Conservation (phyloP, 352 stramenopile species). For the Pythium apleroticum region DNA sequence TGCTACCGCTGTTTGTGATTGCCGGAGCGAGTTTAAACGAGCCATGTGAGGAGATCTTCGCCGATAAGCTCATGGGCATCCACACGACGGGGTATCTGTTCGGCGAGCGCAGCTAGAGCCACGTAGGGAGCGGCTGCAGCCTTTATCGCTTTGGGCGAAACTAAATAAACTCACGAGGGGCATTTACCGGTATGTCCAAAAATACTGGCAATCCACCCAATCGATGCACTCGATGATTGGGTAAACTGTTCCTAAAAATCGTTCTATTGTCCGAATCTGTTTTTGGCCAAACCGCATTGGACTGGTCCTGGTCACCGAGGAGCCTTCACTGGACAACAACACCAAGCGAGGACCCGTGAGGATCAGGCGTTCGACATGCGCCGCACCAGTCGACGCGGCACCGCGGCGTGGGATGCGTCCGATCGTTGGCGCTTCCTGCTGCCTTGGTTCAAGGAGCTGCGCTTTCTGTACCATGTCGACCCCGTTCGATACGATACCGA, state of each 20-base stretch:
- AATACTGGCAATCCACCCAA: too few species aligned
- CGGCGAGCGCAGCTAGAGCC: slow-evolving; percentile 15
- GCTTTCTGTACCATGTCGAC: neutral
- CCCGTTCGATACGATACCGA: neutral
- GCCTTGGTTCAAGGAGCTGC: neutral
- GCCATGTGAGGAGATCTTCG: slow-evolving; percentile 23
- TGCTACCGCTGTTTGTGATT: slow-evolving; percentile 56
- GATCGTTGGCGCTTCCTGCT: neutral
- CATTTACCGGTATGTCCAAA: too few species aligned
- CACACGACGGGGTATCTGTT: slow-evolving; percentile 22
- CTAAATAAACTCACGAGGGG: too few species aligned
- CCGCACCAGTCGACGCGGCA: neutral
- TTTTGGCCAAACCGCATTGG: too few species aligned
- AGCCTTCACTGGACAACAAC: too few species aligned
- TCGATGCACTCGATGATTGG: too few species aligned
- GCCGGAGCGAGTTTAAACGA: slow-evolving; percentile 48
- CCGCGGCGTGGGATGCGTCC: neutral
- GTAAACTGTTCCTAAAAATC: too few species aligned
- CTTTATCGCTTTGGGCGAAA: too few species aligned
- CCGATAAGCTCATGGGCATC: slow-evolving; percentile 11
- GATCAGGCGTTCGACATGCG: neutral
- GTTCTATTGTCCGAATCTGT: too few species aligned
- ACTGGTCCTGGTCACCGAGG: too few species aligned
- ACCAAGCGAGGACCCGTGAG: too few species aligned
- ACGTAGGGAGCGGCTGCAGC: neutral